These are phyloP conservation scores for Rhododendron vialii DNA, from an alignment of 148 eudicot genomes.

Conservation along the genomic window DNA sequence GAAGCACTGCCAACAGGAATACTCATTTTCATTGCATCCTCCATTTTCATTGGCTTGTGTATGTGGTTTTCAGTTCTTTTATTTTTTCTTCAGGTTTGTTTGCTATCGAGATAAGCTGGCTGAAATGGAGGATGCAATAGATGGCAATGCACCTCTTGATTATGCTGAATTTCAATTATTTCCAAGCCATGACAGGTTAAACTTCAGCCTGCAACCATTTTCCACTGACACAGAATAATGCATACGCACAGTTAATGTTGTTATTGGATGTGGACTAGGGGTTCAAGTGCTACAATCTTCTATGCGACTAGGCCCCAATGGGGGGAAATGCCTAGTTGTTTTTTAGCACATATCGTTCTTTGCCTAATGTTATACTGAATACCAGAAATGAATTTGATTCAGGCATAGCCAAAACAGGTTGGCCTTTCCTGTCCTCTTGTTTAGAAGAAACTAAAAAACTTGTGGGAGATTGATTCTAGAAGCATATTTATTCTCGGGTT, in stretches of 20 bases:
- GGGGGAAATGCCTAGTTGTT: too few species aligned
- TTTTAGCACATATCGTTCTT: neutral
- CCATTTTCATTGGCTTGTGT: too few species aligned
- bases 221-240: neutral
- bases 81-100: conserved; percentile 17
- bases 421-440: neutral
- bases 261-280: neutral
- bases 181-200: conserved; percentile 61
- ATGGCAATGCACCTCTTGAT: conserved; percentile 49
- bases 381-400: neutral
- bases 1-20: neutral
- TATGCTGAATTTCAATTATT: conserved; percentile 58
- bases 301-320: neutral
- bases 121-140: conserved; percentile 49
- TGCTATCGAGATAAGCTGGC: conserved; percentile 11
- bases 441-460: neutral
- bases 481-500: neutral
- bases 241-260: neutral
- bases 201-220: neutral
- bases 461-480: neutral
- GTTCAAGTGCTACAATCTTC: neutral
- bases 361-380: neutral
- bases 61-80: neutral
- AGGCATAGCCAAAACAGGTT: neutral
- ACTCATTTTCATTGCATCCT: neutral